phyloP scores from a whole-genome alignment of 1,284 basidiomycete genomes.

The Ceratorhiza oryzae-sativae region DNA sequence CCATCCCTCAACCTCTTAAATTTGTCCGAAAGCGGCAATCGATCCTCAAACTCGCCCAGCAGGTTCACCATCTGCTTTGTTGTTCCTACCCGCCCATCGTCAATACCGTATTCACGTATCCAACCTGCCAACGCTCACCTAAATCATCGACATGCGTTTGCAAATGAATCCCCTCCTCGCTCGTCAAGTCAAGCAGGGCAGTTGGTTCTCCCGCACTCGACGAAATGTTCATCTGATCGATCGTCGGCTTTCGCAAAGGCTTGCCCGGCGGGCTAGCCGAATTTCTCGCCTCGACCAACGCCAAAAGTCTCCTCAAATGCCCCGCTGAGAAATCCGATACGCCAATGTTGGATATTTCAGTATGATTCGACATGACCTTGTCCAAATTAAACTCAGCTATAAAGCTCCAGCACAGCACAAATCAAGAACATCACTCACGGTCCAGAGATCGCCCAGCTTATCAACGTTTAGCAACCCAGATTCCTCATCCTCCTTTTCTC shows the following conservation, averaged over 20 bases:
- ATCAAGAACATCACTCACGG: conserved; percentile 23
- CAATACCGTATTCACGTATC: neutral
- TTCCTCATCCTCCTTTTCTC: conserved; percentile 27
- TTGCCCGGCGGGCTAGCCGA: neutral
- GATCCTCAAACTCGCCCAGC: conserved; percentile 42
- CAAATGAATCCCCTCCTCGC: conserved; percentile 38
- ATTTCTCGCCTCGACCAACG: conserved; percentile 22
- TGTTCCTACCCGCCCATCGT: conserved; percentile 17
- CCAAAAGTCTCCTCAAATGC: conserved; percentile 38
- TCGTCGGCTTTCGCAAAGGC: conserved; percentile 35
- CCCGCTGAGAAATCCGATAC: conserved; percentile 43
- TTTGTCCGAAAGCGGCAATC: conserved; percentile 40
- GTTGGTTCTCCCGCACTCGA: conserved; percentile 35
- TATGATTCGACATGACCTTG: conserved; percentile 15
- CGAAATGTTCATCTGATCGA: conserved; percentile 42
- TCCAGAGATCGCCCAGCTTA: conserved; percentile 29
- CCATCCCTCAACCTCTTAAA: conserved; percentile 33
- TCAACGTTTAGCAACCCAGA: conserved; percentile 30
- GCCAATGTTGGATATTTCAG: conserved; percentile 38
- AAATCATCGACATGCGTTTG: conserved; percentile 42
- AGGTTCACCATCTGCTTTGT: conserved; percentile 39
- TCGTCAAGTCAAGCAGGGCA: conserved; percentile 32
- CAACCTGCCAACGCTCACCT: conserved; percentile 17
- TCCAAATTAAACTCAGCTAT: neutral
- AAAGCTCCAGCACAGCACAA: neutral